These are phyloP conservation scores for Cyclocybe cylindracea DNA, from an alignment of 768 basidiomycete species.

Conservation along the genomic window DNA sequence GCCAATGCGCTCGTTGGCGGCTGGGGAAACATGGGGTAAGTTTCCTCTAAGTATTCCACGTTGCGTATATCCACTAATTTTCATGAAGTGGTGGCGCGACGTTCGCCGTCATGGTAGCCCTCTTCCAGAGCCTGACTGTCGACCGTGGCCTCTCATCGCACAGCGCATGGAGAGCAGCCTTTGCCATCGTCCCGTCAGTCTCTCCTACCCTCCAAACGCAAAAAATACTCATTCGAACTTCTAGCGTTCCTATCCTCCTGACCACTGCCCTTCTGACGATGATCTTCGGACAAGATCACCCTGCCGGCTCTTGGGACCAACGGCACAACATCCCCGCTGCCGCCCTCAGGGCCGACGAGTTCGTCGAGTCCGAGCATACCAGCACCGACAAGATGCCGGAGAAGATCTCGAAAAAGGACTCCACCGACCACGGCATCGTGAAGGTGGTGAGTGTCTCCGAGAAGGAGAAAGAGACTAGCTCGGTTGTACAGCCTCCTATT, in stretches of 20 bases:
- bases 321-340: constrained; percentile 40
- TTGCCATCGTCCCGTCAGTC: constrained; percentile 50
- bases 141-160: constrained; percentile 36
- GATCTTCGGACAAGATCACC: constrained; percentile 53
- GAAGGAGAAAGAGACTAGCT: constrained; percentile 5
- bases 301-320: constrained; percentile 52
- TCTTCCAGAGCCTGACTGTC: constrained; percentile 40
- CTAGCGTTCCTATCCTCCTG: constrained; percentile 48
- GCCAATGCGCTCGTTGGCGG: constrained; percentile 59
- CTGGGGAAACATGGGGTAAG: constrained; percentile 49
- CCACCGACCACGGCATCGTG: constrained; percentile 18
- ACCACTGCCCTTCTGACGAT: constrained; percentile 39
- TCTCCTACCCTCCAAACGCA: not conserved
- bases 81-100: constrained; percentile 44
- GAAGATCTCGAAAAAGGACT: constrained; percentile 20
- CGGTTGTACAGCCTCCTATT: constrained; percentile 1
- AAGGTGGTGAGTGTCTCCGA: constrained; percentile 16
- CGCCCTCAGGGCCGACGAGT: constrained; percentile 16
- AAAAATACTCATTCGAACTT: not conserved
- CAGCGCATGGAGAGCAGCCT: constrained; percentile 55
- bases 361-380: constrained; percentile 15
- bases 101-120: constrained; percentile 56
- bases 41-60: constrained; percentile 1
- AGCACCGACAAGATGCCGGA: constrained; percentile 9
- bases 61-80: not conserved